Percentiles rank a stretch among this genome's conserved stretches.
phyloP scores from a whole-genome alignment of 225 moss, liverwort and hornwort genomes.

The Takakia lepidozioides region DNA sequence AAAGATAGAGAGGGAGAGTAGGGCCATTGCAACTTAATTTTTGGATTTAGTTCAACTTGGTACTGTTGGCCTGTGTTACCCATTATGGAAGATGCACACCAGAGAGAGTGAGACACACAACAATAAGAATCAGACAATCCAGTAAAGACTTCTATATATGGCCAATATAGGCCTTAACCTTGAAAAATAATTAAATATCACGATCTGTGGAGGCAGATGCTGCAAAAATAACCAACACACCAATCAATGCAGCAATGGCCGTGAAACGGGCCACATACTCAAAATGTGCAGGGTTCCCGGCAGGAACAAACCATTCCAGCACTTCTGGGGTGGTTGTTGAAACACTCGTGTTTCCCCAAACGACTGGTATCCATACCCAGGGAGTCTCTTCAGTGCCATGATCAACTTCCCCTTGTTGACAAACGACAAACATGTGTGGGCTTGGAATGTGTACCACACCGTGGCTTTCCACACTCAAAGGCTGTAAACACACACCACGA shows the following conservation, averaged over 20 bases:
- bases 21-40: no score
- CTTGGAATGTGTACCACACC: constrained; percentile 27
- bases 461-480: constrained; percentile 33
- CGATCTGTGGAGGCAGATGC: constrained; percentile 10
- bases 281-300: constrained; percentile 27
- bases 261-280: constrained; percentile 26
- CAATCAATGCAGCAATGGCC: constrained; percentile 34
- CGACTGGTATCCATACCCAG: constrained; percentile 18
- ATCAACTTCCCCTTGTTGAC: constrained; percentile 15
- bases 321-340: constrained; percentile 6
- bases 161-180: no score
- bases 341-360: constrained; percentile 6
- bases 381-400: constrained; percentile 4
- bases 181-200: neutral
- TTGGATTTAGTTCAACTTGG: no score
- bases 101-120: no score
- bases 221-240: constrained; percentile 28
- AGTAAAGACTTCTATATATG: no score
- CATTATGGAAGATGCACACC: no score
- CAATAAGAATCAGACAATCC: no score
- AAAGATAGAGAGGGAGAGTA: no score
- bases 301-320: constrained; percentile 41
- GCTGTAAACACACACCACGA: constrained; percentile 12
- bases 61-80: no score
- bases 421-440: constrained; percentile 42